Conservation (phyloP, 1,139 yeast genomes). For the Zygosaccharomyces sapae region DNA sequence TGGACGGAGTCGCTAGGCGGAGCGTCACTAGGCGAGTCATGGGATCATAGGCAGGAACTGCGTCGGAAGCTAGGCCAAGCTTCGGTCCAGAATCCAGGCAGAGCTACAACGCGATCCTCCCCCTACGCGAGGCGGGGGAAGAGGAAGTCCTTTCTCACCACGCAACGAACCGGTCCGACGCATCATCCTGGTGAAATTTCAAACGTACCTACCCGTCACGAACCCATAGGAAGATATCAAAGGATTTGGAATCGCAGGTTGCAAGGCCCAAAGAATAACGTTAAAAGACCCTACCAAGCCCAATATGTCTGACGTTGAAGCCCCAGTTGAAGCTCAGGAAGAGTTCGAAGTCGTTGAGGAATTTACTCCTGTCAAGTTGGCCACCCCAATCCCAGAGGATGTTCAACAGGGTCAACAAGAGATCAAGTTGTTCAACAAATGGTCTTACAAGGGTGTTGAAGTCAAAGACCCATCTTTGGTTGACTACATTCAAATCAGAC, state of each 20-base stretch:
- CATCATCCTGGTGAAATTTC: conserved; percentile 6
- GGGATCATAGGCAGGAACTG: too few relatives aligned
- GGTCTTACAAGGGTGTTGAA: conserved; percentile 97
- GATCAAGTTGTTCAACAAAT: conserved; percentile 98
- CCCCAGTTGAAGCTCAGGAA: conserved; percentile 49
- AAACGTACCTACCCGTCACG: conserved; percentile 4
- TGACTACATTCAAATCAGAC: conserved; percentile 96
- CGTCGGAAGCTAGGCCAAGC: background rate
- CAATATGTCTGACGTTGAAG: conserved; percentile 45
- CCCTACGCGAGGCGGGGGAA: background rate
- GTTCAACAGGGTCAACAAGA: conserved; percentile 95
- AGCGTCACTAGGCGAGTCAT: too few relatives aligned
- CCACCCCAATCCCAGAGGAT: conserved; percentile 94
- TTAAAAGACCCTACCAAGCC: conserved; percentile 14
- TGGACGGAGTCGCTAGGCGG: too few relatives aligned
- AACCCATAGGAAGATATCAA: background rate
- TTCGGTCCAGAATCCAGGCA: background rate
- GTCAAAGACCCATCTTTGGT: conserved; percentile 97
- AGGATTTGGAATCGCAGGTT: conserved; percentile 1
- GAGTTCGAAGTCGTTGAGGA: conserved; percentile 68
- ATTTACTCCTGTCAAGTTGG: conserved; percentile 77
- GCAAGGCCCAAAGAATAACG: conserved; percentile 7
- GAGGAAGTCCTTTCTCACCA: background rate
- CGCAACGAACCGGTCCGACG: background rate
- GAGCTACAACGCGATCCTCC: background rate